Percentiles rank a stretch among this genome's conserved stretches.
phyloP scores from a whole-genome alignment of 176 grass and related monocot genomes.

The Panicum miliaceum region DNA sequence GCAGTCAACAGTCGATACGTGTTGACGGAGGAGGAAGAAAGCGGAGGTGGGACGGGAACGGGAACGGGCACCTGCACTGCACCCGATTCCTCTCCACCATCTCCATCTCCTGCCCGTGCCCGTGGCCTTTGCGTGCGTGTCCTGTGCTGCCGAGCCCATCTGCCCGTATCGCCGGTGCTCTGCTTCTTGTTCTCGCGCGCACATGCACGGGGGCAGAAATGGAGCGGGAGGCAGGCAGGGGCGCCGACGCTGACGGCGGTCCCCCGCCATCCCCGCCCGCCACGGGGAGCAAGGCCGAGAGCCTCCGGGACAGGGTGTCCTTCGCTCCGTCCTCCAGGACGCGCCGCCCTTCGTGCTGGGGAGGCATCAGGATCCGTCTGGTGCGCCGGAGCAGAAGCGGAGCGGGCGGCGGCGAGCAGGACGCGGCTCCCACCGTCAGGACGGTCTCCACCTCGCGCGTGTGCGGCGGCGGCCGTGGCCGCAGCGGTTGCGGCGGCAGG shows the following conservation, averaged over 20 bases:
- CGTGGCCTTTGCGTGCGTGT: not conserved
- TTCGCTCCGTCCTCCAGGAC: not conserved
- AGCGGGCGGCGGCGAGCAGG: not conserved
- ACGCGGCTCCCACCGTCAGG: not conserved
- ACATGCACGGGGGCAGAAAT: not conserved
- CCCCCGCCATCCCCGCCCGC: not conserved
- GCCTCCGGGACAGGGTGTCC: slow-evolving; percentile 18
- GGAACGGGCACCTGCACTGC: not conserved
- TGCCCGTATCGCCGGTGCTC: not conserved
- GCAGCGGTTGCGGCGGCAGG: not conserved
- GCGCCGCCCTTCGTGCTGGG: slow-evolving; percentile 36
- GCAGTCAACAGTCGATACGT: not conserved
- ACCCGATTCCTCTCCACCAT: not conserved
- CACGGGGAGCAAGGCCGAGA: slow-evolving; percentile 2
- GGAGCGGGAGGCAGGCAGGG: not conserved
- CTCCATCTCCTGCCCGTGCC: not conserved
- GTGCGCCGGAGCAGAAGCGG: slow-evolving; percentile 28
- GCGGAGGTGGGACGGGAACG: not conserved
- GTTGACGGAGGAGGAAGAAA: not conserved
- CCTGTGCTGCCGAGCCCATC: not conserved
- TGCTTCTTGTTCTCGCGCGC: not conserved
- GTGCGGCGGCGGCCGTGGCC: not conserved
- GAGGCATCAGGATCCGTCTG: not conserved
- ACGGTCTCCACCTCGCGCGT: not conserved
- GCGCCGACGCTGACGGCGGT: not conserved